Conservation (phyloP, 805 yeast genomes). For the Clavispora phyllophila region DNA sequence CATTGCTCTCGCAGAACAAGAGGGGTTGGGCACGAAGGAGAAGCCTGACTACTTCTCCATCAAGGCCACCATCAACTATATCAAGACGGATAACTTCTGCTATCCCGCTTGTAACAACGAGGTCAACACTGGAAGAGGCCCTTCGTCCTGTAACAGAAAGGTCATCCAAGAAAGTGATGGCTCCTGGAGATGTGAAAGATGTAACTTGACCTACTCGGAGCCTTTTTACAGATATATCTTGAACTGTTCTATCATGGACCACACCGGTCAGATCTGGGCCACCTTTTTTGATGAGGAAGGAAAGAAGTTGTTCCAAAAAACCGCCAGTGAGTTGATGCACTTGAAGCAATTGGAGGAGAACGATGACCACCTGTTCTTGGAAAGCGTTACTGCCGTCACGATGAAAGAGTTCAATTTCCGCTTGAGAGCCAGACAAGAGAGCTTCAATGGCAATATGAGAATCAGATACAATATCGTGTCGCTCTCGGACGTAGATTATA, state of each 20-base stretch:
- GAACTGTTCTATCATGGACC: conserved; percentile 72
- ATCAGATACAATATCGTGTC: conserved; percentile 68
- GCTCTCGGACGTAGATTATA: conserved; percentile 48
- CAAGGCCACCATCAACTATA: conserved; percentile 68
- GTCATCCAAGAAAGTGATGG: conserved; percentile 66
- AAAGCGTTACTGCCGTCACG: conserved; percentile 42
- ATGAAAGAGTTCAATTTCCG: conserved; percentile 73
- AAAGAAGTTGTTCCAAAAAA: conserved; percentile 54
- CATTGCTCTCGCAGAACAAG: conserved; percentile 59
- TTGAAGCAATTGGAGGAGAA: conserved; percentile 27
- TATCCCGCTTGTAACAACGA: conserved; percentile 85
- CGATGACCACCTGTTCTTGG: conserved; percentile 41
- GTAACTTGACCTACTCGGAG: conserved; percentile 61
- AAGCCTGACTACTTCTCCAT: conserved; percentile 73
- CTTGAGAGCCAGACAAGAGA: conserved; percentile 77
- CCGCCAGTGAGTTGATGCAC: conserved; percentile 57
- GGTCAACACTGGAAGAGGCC: conserved; percentile 27
- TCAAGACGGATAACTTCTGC: conserved; percentile 71
- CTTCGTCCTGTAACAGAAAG: conserved; percentile 66
- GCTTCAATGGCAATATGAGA: conserved; percentile 71
- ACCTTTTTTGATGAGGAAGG: conserved; percentile 88
- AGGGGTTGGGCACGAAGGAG: conserved; percentile 68
- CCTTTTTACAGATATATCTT: conserved; percentile 81
- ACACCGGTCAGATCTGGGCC: conserved; percentile 79
- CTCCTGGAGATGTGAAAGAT: conserved; percentile 90